A percentile compares a stretch with the other conserved stretches of the same genome.
These are phyloP conservation scores for Abortiporus biennis DNA, from an alignment of 1,284 basidiomycete species.

Conservation along the genomic window DNA sequence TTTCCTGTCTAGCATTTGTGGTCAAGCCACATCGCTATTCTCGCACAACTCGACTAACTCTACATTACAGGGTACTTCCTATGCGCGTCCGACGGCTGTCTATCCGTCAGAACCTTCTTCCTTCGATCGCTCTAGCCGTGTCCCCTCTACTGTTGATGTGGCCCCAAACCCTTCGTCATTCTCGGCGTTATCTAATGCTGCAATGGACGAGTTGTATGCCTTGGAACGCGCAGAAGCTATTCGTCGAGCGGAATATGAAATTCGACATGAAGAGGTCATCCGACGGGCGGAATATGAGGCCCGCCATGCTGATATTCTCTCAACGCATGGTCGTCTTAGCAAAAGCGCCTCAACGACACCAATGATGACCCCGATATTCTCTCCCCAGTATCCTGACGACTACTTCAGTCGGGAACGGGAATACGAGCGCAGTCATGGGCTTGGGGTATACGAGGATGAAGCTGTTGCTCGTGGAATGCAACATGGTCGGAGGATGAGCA, in stretches of 20 bases:
- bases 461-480: conserved; percentile 15
- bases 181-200: conserved; percentile 70
- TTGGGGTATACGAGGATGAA: conserved; percentile 25
- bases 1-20: conserved; percentile 4
- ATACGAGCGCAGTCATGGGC: conserved; percentile 12
- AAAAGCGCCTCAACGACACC: conserved; percentile 74
- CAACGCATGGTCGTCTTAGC: conserved; percentile 31
- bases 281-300: conserved; percentile 75
- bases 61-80: conserved; percentile 47
- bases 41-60: conserved; percentile 12
- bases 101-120: conserved; percentile 41
- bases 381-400: conserved; percentile 26
- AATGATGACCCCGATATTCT: conserved; percentile 41
- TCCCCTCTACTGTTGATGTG: conserved; percentile 17
- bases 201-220: conserved; percentile 81
- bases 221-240: conserved; percentile 83
- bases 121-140: conserved; percentile 24
- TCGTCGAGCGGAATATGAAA: conserved; percentile 81
- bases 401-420: conserved; percentile 34
- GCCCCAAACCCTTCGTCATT: conserved; percentile 48
- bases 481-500: conserved; percentile 37
- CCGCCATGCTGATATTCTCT: conserved; percentile 52
- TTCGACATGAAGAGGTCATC: conserved; percentile 73
- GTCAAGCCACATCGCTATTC: conserved; percentile 8
- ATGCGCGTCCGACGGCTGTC: conserved; percentile 61